A percentile compares a stretch with the other conserved stretches of the same genome.
Evolutionary conservation across 805 yeast species (phyloP).

Genomic region (Lachancea sp.): DNA sequence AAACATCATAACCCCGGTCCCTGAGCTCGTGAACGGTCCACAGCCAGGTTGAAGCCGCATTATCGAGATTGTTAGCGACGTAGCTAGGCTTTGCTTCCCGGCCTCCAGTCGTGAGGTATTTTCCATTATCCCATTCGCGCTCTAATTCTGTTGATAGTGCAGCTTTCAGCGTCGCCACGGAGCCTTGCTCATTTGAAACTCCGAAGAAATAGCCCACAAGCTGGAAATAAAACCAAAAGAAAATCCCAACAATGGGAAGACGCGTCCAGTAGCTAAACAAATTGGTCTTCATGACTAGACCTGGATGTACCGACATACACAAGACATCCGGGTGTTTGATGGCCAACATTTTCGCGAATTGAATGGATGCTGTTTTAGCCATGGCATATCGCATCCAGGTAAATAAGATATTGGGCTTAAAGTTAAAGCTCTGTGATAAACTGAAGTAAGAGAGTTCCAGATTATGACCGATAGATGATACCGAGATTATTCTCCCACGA

Average conservation of each 20-base stretch:
- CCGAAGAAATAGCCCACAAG: constrained; percentile 65
- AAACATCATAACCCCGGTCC: constrained; percentile 42
- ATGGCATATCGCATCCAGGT: constrained; percentile 73
- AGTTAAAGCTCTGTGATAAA: constrained; percentile 42
- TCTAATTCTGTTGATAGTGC: constrained; percentile 49
- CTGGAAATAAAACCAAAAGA: constrained; percentile 68
- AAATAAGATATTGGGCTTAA: constrained; percentile 58
- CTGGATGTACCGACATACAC: constrained; percentile 71
- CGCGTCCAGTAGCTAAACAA: constrained; percentile 71
- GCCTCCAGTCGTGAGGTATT: constrained; percentile 60
- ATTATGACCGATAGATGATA: constrained; percentile 62
- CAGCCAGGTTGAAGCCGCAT: constrained; percentile 67
- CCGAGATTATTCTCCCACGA: constrained; percentile 46
- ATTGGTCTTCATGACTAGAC: constrained; percentile 78
- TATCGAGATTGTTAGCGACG: constrained; percentile 51
- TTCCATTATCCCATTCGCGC: constrained; percentile 57
- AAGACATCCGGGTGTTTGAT: constrained; percentile 59
- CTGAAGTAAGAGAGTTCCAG: constrained; percentile 44
- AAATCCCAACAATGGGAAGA: constrained; percentile 66
- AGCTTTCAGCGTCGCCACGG: constrained; percentile 56
- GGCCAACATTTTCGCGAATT: constrained; percentile 58
- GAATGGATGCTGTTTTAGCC: constrained; percentile 75
- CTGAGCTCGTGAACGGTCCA: constrained; percentile 65
- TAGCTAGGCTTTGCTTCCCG: constrained; percentile 48
- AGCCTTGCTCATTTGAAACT: constrained; percentile 64